Evolutionary conservation across 495 filamentous ascomycete species (phyloP), one percentile per base, ranked within the genome.

Genomic region (Corynascus novoguineensis): DNA sequence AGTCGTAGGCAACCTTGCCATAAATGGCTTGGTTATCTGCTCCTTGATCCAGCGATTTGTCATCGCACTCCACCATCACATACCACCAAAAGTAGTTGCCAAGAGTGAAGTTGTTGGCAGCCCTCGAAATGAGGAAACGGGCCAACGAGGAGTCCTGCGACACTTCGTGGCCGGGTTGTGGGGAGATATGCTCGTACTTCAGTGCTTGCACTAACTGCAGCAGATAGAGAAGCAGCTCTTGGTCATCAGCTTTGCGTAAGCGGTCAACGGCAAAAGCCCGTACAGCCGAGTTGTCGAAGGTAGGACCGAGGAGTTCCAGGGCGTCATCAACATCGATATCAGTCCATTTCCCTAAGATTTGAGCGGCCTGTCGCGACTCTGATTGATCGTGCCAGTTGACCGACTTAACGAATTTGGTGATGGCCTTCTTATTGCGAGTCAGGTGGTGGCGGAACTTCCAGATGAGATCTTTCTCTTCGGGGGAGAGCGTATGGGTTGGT

Each of bases 21-120:
- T 96, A 97, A 21, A 99, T 82, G 49, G 86, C 85, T 27, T 86
- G 89, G 57, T 90, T 86, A 48, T 84, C 82, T 19, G 81, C 78
- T 2, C 80, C 70, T 55, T 90, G 88, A 11, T 86, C 83, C 7
- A 82, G 81, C 51, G 83, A 86, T 51, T 84, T 80, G 63, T 97
- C 91, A 64, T 96, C 92, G 48, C 78, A 78, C 69, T 99, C 95
- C 3, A 97, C 95, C 83, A 96, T 96, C 1, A 99, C 77, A 68
- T 97, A 99, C 93, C 93, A 99, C 70, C 95, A 90, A 45, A 99
- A 81, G 67, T 90, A 96, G 66, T 93, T 99, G 5, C 92, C 93
- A 1, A 99, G 81, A 53, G 87, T 87, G 62, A 95, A 85, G 62
- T 92, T 96, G 51, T 86, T 81, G 14, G 86, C 84, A 9, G 95